Percentiles rank a stretch among this genome's conserved stretches.
These are phyloP conservation scores for Nemania diffusa DNA, from an alignment of 2,329 filamentous ascomycete genomes.

Conservation along the genomic window DNA sequence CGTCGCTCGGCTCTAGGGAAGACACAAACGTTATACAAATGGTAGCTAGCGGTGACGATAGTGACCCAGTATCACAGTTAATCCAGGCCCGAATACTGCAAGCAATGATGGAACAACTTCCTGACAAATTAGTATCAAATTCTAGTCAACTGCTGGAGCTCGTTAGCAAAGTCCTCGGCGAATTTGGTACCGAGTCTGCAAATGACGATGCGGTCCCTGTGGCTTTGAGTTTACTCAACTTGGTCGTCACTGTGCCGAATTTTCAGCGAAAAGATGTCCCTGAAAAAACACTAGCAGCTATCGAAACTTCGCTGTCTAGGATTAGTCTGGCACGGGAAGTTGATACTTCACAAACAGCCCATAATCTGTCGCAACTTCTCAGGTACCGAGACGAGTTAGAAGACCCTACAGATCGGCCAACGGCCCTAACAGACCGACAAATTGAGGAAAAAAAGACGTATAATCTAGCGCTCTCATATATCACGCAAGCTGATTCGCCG, in stretches of 20 bases:
- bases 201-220: constrained; percentile 63
- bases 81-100: constrained; percentile 71
- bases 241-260: constrained; percentile 66
- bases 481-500: constrained; percentile 69
- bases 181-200: constrained; percentile 54
- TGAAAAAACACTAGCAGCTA: constrained; percentile 53
- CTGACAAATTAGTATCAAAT: constrained; percentile 70
- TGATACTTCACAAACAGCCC: constrained; percentile 63
- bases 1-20: constrained; percentile 61
- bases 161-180: constrained; percentile 67
- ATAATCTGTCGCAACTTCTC: constrained; percentile 66
- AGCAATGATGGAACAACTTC: constrained; percentile 70
- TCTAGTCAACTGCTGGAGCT: constrained; percentile 74
- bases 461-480: constrained; percentile 70
- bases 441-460: constrained; percentile 71
- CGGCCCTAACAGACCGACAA: constrained; percentile 58
- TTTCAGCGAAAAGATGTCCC: constrained; percentile 63
- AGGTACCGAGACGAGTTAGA: constrained; percentile 66
- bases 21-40: constrained; percentile 43
- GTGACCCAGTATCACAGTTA: constrained; percentile 58
- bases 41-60: constrained; percentile 47
- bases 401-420: constrained; percentile 52
- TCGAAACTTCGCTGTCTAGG: constrained; percentile 61
- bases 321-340: constrained; percentile 54
- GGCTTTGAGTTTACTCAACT: constrained; percentile 69